Base-by-base conservation (phyloP, 768 basidiomycete species). In the Hygrophorus russula region DNA sequence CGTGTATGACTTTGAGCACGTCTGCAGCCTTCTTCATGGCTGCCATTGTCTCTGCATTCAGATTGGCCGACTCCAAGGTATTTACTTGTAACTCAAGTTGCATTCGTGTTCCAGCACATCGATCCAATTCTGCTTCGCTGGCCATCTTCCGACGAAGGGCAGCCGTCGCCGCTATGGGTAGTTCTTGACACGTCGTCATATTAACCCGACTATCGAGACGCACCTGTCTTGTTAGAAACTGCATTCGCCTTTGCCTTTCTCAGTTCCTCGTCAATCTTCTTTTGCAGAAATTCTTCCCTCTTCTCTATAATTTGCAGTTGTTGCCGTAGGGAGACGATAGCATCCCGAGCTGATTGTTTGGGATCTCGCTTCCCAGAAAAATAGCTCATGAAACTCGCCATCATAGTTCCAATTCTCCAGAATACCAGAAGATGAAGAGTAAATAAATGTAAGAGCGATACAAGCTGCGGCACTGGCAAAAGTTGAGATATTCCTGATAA, bases 281-380 rank as follows among this genome's bases (percentile, higher is more conserved):
- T 92, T 73, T 85, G 82, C 49, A 97, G 68, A 62, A 88, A 73
- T 61, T 98, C 94, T 69, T 97, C 96, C 72, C 94, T 97, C 89
- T 97, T 99, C 77, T 97, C 92, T 53, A 98, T 80, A 81, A 94
- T 85, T 65, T 89, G 78, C 49, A 97, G 74, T 61, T 98, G 92
- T 65, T 94, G 84, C 56, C 94, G 79, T 53, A 99, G 71, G 36
- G 74, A 74, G 47, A 98, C 85, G 61, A 99, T 99, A 38, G 96
- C 89, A 59, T 96, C 89, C 50, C 90, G 75, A 36, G 94, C 82
- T 19, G 81, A 69, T 64, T 84, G 79, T 63, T 86, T 88, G 17
- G 88, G 73, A 57, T 93, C 85, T 53, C 79, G 76, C 50, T 80
- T 74, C 39, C 83, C 81, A 10, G 82, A 83, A 61, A 99, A 91